phyloP scores from a whole-genome alignment of 345 rosid genomes.

The Hirschfeldia incana region DNA sequence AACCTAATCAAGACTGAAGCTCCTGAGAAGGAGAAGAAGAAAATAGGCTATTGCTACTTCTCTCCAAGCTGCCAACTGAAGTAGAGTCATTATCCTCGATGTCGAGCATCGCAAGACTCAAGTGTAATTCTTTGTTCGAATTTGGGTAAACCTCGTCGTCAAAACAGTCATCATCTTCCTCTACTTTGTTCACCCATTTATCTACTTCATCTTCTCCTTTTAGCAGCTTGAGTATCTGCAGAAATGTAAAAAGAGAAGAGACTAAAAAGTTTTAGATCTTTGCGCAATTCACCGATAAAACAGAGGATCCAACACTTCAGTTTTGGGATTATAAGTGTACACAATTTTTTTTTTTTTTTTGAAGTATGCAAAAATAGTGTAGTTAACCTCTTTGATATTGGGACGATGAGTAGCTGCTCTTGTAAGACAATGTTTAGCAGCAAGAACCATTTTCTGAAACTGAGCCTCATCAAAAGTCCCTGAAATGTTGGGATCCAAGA shows the following conservation, averaged over 20 bases:
- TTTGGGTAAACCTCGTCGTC: constrained; percentile 88
- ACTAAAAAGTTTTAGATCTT: neutral
- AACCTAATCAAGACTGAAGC: constrained; percentile 46
- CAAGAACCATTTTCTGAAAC: constrained; percentile 68
- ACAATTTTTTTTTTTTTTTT: no score
- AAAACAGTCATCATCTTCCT: constrained; percentile 46
- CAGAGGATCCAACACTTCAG: constrained; percentile 1
- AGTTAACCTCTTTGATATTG: constrained; percentile 61
- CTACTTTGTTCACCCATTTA: constrained; percentile 36
- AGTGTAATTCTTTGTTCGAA: constrained; percentile 58
- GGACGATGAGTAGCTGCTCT: constrained; percentile 81
- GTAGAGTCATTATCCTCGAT: constrained; percentile 56
- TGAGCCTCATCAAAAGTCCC: constrained; percentile 56
- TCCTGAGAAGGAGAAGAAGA: constrained; percentile 58
- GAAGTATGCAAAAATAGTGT: neutral
- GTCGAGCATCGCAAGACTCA: constrained; percentile 73
- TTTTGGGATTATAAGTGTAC: neutral
- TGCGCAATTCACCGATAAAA: neutral
- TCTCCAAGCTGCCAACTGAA: constrained; percentile 68
- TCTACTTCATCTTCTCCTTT: constrained; percentile 49
- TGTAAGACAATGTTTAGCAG: constrained; percentile 73
- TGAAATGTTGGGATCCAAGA: constrained; percentile 66
- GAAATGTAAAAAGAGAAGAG: constrained; percentile 7
- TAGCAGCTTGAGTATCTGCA: constrained; percentile 64
- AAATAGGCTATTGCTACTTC: constrained; percentile 42